phyloP scores from a whole-genome alignment of 75 land plant genomes.

The Pinus tabuliformis region DNA sequence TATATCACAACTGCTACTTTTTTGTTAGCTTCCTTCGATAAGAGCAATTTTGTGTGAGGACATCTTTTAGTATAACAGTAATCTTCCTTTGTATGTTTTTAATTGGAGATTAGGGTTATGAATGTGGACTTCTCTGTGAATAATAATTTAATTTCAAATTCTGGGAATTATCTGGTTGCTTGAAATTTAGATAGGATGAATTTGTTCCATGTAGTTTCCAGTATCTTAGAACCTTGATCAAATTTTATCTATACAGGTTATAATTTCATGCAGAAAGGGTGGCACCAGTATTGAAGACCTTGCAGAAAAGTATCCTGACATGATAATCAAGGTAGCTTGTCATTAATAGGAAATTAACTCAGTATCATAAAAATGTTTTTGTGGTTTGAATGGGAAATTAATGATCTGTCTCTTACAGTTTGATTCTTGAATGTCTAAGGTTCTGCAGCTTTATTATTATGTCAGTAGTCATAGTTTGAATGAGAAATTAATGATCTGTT shows the following conservation, averaged over 20 bases:
- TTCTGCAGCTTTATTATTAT: no score
- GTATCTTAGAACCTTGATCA: not conserved
- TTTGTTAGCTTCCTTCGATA: no score
- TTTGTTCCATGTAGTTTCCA: not conserved
- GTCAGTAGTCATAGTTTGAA: not conserved
- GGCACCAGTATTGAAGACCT: slow-evolving; percentile 99
- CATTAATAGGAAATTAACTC: not conserved
- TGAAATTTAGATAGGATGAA: not conserved
- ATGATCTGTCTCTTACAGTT: no score
- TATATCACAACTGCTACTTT: no score
- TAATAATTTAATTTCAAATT: not conserved
- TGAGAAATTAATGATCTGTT: no score
- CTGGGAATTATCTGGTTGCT: not conserved
- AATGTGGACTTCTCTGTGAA: not conserved
- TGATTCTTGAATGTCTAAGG: no score
- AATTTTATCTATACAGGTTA: slow-evolving; percentile 46
- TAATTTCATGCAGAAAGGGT: slow-evolving; percentile 91
- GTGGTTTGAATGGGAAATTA: not conserved
- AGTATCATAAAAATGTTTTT: not conserved
- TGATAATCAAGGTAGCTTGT: slow-evolving; percentile 79
- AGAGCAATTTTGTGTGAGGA: no score
- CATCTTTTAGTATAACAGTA: not conserved
- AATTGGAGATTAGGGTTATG: not conserved
- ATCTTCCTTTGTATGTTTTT: not conserved
- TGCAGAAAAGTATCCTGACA: slow-evolving; percentile 96